Base-by-base conservation (phyloP, 345 rosid species). In the Stellera chamaejasme region DNA sequence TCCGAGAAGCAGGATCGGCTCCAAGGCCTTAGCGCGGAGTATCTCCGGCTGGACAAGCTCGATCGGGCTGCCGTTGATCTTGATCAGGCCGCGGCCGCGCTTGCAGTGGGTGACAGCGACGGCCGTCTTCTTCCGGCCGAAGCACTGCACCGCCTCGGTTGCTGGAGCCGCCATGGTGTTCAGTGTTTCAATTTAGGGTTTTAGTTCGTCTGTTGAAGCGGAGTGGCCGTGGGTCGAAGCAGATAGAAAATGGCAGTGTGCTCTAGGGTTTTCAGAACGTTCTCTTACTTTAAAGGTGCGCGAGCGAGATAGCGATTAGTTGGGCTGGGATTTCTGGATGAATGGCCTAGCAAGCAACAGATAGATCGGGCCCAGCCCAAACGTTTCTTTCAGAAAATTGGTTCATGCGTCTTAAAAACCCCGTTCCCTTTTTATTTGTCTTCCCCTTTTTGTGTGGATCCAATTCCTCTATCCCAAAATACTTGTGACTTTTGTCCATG, bases 51-150 rank as follows among this genome's bases (percentile, higher is more conserved):
- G 82, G 0, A 73, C 61, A 5, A 84, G 81, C 81, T 88, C 96
- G 69, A 88, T 84, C 7, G 96, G 96, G 16, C 75, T 72, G 39
- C 96, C 96, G 53, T 87, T 84, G 57, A 87, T 82, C 83, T 84
- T 88, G 56, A 88, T 82, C 42, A 88, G 13, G 11, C 96, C 96
- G 0, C 75, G 60, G 13, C 96, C 96, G 0, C 79, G 77, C 66
- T 77, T 88, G 82, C 96, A 88, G 82, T 84, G 55, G 28, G 96
- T 84, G 43, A 84, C 90, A 9, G 96, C 96, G 0, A 82, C 90
- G 0, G 96, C 96, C 19, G 85, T 88, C 72, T 88, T 84, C 85
- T 88, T 88, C 42, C 90, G 80, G 28, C 96, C 96, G 77, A 82
- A 84, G 66, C 92, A 84, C 52, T 88, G 96, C 14, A 84, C 92